Base-by-base conservation (phyloP, 2,329 filamentous ascomycete species). In the Aspergillus sergii region DNA sequence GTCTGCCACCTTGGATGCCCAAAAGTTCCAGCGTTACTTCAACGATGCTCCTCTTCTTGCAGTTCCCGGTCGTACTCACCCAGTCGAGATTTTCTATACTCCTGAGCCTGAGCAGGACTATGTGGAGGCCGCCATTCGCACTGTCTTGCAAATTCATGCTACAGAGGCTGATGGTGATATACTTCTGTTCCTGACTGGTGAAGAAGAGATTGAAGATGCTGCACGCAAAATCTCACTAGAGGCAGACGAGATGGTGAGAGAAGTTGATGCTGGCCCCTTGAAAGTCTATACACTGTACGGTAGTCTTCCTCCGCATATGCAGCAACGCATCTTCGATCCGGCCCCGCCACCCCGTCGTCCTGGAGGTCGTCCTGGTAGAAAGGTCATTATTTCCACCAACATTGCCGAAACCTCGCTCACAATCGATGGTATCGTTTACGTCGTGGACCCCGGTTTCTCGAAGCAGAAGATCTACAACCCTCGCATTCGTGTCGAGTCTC, bases 381-480 rank as follows among this genome's bases (percentile, higher is more conserved):
- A 99, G 79, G 90, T 89, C 75, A 96, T 99, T 71, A 86, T 99
- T 34, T 92, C 94, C 11, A 99, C 95, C 69, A 99, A 99, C 79
- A 99, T 99, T 78, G 95, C 95, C 51, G 95, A 99, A 82, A 99
- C 95, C 0, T 94, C 91, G 73, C 87, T 99, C 79, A 99, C 95
- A 54, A 99, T 99, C 65, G 95, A 99, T 75, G 95, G 95, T 76
- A 99, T 99, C 67, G 95, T 99, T 41, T 99, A 97, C 74, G 95
- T 99, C 39, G 94, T 99, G n/a, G 95, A 99, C 74, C 94, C 95
- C 2, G 95, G 95, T 41, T 99, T 99, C 83, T 97, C 93, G 82
- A 99, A 99, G 83, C 95, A 99, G 75, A 99, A 98, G 81, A 95
- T 98, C 66, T 99, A 98, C 84, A 98, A 99, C 79, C 94, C 95